Evolutionary conservation across 78 protist genomes (phyloP), one percentile per base, ranked within the genome.

Genomic region (Speleostelium caveatum): DNA sequence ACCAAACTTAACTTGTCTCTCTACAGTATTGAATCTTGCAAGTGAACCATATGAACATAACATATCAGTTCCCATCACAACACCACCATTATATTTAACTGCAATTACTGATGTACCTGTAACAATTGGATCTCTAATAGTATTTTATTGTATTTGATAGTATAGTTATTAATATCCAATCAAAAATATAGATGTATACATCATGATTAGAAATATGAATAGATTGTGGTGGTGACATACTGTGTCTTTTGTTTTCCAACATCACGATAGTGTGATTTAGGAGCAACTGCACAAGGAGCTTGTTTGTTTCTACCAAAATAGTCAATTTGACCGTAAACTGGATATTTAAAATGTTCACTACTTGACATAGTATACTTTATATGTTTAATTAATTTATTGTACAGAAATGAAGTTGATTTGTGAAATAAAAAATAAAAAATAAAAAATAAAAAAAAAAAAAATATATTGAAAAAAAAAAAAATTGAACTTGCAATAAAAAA

Each of bases 81-180:
- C 97, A 41, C 99, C 99, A 35, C 91, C 98, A 26, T 86, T 71
- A 88, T 92, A 98, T 93, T 94, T 96, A 62, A 98, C 36, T 33
- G 95, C 99, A 45, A 97, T 66, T 22, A 98, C 98, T 7, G 97
- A 94, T 21, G 98, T 73, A 41, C 99, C 98, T 62, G 99, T 97
- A 35, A 96, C 98, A 67, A 92, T 92, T 74, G 95, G 95, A 38
- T 92, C 95, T 42, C 95, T 92, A 42, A 45, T 45, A 45, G 6
- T 45, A n/a, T 26, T 41, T 76, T 33, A 33, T 51, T 5, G 21
- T 73, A 62, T 38, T 53, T n/a, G 6, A 58, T 22, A 59, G 5
- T 58, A 56, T 33, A 56, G 0, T 73, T 1, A 55, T 55, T 0
- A 71, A 19, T 38, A 2, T n/a, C 7, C 7, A 1, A 16, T 22